Conservation (phyloP, 371 early-diverging fungal genomes). For the Syncephalastrum contaminatum region DNA sequence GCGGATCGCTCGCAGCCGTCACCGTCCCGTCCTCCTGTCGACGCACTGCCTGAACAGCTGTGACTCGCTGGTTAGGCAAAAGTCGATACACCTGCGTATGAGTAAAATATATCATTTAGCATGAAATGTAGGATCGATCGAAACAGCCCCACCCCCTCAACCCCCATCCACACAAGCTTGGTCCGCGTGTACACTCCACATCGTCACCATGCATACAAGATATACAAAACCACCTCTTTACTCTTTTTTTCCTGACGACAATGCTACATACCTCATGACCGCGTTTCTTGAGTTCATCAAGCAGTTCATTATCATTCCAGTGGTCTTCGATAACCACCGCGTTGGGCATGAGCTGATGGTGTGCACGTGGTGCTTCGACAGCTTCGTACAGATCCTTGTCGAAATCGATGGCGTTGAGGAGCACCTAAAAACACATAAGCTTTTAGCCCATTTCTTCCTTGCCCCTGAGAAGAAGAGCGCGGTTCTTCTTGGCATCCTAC, state of each 20-base stretch:
- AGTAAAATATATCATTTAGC: no score
- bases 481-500: not conserved
- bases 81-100: not conserved
- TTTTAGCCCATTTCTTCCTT: no score
- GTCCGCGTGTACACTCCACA: no score
- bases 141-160: no score
- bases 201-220: no score
- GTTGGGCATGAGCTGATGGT: constrained; percentile 93
- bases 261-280: constrained; percentile 26
- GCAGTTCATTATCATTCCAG: constrained; percentile 8
- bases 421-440: constrained; percentile 33
- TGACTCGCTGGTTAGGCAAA: constrained; percentile 1
- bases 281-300: constrained; percentile 14
- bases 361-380: constrained; percentile 79
- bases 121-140: no score
- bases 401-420: constrained; percentile 78
- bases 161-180: no score
- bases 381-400: constrained; percentile 70
- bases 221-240: no score
- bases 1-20: constrained; percentile 45
- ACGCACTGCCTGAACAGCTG: constrained; percentile 40
- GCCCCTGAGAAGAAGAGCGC: not conserved
- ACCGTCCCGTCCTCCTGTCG: constrained; percentile 28
- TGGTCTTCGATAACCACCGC: constrained; percentile 40
- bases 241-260: constrained; percentile 3